A percentile compares a stretch with the other conserved stretches of the same genome.
Evolutionary conservation across 371 early-diverging fungal genomes (phyloP).

Genomic region (Saksenaea oblongispora): DNA sequence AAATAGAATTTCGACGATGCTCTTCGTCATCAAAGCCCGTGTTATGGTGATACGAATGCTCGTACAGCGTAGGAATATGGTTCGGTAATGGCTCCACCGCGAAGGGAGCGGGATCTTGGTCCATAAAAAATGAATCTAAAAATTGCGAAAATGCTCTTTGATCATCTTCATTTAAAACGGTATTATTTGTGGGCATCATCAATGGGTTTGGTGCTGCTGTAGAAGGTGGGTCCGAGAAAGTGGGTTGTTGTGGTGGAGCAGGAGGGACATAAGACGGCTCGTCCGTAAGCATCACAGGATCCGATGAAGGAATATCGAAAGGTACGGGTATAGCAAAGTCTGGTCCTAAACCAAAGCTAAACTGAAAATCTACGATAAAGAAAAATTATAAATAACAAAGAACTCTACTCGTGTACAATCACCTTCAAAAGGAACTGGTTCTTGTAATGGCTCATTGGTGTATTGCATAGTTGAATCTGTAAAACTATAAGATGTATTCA

Average conservation of each 20-base stretch:
- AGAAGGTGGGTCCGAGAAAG: not conserved
- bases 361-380: constrained; percentile 40
- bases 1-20: constrained; percentile 29
- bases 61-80: constrained; percentile 21
- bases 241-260: not conserved
- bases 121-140: constrained; percentile 45
- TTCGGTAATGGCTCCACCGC: constrained; percentile 22
- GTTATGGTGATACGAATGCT: constrained; percentile 4
- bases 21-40: constrained; percentile 32
- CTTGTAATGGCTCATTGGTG: constrained; percentile 31
- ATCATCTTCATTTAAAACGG: constrained; percentile 45
- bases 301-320: constrained; percentile 36
- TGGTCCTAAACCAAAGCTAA: constrained; percentile 51
- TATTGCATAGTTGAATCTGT: constrained; percentile 7
- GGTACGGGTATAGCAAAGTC: constrained; percentile 49
- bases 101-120: constrained; percentile 21
- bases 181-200: constrained; percentile 1
- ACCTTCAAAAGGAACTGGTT: constrained; percentile 55
- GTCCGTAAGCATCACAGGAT: constrained; percentile 4
- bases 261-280: constrained; percentile 8
- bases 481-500: not conserved
- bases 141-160: constrained; percentile 44
- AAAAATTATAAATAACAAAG: not conserved
- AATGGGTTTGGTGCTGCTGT: constrained; percentile 8
- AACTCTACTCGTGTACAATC: constrained; percentile 3